These are phyloP conservation scores for Persicaria maculosa DNA, from an alignment of 148 eudicot genomes.

Conservation along the genomic window DNA sequence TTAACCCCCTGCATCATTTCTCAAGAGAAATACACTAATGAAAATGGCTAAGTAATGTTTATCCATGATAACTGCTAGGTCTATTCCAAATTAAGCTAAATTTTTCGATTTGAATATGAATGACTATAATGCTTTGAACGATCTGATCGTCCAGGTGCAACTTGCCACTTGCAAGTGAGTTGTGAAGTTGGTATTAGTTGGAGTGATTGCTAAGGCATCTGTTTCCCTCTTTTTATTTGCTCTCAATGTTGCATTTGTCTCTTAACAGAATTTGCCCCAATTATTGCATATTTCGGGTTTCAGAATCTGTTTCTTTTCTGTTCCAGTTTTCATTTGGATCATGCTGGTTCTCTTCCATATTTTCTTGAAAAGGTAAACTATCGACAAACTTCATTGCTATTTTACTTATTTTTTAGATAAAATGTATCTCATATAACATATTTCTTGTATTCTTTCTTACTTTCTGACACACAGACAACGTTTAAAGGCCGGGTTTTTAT, in stretches of 20 bases:
- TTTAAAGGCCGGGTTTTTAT: constrained; percentile 90
- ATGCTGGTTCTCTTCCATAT: constrained; percentile 98
- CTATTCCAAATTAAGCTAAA: background rate
- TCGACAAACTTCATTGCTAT: background rate
- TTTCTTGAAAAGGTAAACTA: constrained; percentile 81
- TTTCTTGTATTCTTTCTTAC: constrained; percentile 9
- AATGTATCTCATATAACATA: background rate
- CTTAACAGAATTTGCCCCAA: background rate
- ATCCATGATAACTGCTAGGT: background rate
- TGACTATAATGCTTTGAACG: background rate
- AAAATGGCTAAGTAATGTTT: background rate
- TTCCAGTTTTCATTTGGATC: constrained; percentile 96
- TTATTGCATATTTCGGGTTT: background rate
- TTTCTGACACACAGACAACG: constrained; percentile 42
- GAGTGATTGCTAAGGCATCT: background rate
- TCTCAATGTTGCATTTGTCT: background rate
- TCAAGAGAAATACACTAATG: background rate
- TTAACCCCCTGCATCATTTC: background rate
- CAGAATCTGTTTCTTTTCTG: background rate
- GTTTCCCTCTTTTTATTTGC: background rate
- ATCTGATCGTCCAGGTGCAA: background rate
- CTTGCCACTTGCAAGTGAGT: background rate
- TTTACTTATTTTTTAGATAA: constrained; percentile 10
- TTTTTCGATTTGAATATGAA: background rate
- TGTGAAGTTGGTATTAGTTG: background rate